These are phyloP conservation scores for Fusarium beomiforme DNA, from an alignment of 2,329 filamentous ascomycete genomes.

Conservation along the genomic window DNA sequence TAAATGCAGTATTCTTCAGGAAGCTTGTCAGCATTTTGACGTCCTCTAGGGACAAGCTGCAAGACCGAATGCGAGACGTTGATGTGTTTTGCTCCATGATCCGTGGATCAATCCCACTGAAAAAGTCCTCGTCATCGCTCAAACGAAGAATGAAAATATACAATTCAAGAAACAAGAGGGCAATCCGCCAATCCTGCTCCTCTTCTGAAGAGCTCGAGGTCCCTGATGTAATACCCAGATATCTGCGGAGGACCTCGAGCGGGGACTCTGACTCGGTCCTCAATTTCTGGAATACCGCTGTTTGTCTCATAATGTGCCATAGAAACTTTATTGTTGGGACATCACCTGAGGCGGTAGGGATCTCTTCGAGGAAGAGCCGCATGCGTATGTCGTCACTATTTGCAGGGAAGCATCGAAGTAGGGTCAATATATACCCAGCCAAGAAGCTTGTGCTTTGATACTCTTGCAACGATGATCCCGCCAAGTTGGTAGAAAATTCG, in stretches of 20 bases:
- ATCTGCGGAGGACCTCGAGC: constrained; percentile 45
- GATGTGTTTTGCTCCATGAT: constrained; percentile 51
- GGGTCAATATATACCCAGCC: constrained; percentile 85
- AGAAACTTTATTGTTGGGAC: constrained; percentile 73
- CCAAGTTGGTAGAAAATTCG: constrained; percentile 48
- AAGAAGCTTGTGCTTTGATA: constrained; percentile 69
- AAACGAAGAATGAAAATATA: constrained; percentile 93
- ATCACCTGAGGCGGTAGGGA: constrained; percentile 61
- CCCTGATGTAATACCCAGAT: constrained; percentile 45
- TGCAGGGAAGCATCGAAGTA: constrained; percentile 85
- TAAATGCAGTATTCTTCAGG: constrained; percentile 90
- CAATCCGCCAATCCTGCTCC: constrained; percentile 80
- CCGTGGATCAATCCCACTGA: constrained; percentile 64
- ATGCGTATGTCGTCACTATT: constrained; percentile 90
- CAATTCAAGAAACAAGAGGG: constrained; percentile 90
- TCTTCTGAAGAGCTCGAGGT: constrained; percentile 38
- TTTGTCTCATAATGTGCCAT: constrained; percentile 71
- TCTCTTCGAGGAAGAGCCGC: constrained; percentile 78
- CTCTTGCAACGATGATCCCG: constrained; percentile 45
- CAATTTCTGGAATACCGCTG: constrained; percentile 51
- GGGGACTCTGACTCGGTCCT: constrained; percentile 45
- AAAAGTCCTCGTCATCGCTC: constrained; percentile 97
- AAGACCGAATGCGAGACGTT: constrained; percentile 63
- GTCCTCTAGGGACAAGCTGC: constrained; percentile 76
- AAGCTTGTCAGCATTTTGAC: constrained; percentile 82